Conservation (phyloP, 2,329 filamentous ascomycete genomes). For the Macrophomina phaseolina region DNA sequence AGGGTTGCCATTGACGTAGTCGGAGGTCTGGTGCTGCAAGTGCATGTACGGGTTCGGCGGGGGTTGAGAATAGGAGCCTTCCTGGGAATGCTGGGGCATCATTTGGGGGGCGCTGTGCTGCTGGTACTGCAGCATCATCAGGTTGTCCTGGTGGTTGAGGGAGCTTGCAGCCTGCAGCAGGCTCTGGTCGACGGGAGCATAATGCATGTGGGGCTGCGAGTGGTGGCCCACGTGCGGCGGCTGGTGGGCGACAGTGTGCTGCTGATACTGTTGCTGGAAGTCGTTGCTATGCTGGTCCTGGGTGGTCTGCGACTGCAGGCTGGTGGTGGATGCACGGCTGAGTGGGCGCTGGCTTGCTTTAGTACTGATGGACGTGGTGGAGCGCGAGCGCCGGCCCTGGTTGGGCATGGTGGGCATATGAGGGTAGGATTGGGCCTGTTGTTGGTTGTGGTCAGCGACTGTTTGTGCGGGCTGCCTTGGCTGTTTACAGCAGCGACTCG, state of each 20-base stretch:
- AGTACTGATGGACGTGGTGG: slow-evolving; percentile 52
- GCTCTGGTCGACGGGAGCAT: slow-evolving; percentile 40
- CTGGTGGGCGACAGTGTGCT: slow-evolving; percentile 30
- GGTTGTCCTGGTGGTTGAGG: slow-evolving; percentile 11
- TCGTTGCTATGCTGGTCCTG: slow-evolving; percentile 37
- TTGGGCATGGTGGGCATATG: slow-evolving; percentile 38
- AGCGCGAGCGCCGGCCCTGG: slow-evolving; percentile 51
- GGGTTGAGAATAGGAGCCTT: slow-evolving; percentile 11
- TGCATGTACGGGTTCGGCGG: slow-evolving; percentile 25
- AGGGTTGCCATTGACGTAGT: slow-evolving; percentile 5
- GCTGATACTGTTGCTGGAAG: slow-evolving; percentile 30
- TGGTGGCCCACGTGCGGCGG: slow-evolving; percentile 32
- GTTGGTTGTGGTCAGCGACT: slow-evolving; percentile 32
- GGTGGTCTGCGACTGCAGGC: slow-evolving; percentile 45
- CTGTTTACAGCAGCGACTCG: slow-evolving; percentile 26
- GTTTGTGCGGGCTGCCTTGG: slow-evolving; percentile 36
- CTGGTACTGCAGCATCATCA: slow-evolving; percentile 23
- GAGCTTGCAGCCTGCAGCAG: slow-evolving; percentile 44
- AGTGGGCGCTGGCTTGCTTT: slow-evolving; percentile 51
- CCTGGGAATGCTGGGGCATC: slow-evolving; percentile 25
- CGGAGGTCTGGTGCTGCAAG: slow-evolving; percentile 15
- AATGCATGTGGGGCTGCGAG: slow-evolving; percentile 29
- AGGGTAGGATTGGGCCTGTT: slow-evolving; percentile 29
- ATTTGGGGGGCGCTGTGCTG: slow-evolving; percentile 23
- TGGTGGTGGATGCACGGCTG: slow-evolving; percentile 57